Base-by-base conservation (phyloP, 371 early-diverging fungal species). In the Capillidium rhysosporum region DNA sequence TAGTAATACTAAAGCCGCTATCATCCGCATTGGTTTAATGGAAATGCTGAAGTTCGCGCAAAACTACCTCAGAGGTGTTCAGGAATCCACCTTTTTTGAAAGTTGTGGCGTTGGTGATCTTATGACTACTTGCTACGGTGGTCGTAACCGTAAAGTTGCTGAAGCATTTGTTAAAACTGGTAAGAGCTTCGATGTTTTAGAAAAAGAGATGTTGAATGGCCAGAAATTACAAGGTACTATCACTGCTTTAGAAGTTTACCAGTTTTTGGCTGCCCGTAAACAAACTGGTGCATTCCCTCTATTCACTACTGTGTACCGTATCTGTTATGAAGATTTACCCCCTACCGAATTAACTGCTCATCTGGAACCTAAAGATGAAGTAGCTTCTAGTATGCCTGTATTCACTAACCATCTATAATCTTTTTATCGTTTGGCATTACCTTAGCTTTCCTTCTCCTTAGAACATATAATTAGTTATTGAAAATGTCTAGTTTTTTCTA, bases 221-320 rank as follows among this genome's bases (percentile, higher is more conserved):
- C 98, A 98, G 60, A 97, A 98, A 69, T 73, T 98, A 45, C 99
- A 98, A 69, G 99, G 99, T 52, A 86, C 93, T 18, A 65, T 84
- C 39, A 95, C 98, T 0, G 83, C 89, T 24, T 69, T 82, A 64
- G 92, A 94, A 66, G 81, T 97, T 44, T 70, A 87, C 62, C 67
- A 79, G 57, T 88, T 89, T 61, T 68, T 97, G 53, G 63, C 66
- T 43, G 69, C 68, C 43, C 63, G 76, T 53, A 67, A 75, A 23
- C 61, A 82, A 57, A 69, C 69, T 12, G 59, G 74, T 10, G 80
- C 88, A 40, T 91, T 88, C 73, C 93, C 92, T 9, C 66, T 93
- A 31, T 89, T 92, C 70, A 79, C 78, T 14, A 76, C 80, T 58
- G 83, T 95, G 28, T 91, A 93, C 65, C 68, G 77, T 52, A 86